Base-by-base conservation (phyloP, 2,329 filamentous ascomycete species). In the Ceratocystis papillata region DNA sequence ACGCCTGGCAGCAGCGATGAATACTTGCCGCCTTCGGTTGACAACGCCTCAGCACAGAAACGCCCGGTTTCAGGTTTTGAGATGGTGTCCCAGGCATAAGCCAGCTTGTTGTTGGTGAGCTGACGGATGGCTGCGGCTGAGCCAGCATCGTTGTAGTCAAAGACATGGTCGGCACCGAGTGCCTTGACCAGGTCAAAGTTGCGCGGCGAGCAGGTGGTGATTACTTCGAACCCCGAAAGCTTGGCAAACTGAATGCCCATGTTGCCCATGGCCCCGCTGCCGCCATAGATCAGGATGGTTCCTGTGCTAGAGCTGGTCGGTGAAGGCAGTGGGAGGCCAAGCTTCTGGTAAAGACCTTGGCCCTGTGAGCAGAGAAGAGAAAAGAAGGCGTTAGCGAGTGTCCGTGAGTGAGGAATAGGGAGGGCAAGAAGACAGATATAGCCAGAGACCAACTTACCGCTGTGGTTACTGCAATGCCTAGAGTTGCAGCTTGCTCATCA, bases 261-360 rank as follows among this genome's bases (percentile, higher is more conserved):
- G 69, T 81, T 80, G 75, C 77, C 78, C n/a, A 80, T 81, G 25
- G 80, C 80, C 44, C 78, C 82, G 71, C 79, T 79, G n/a, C 75
- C 76, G 60, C 75, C 77, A 62, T 78, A 77, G 68, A 76, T 75
- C 55, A 78, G 72, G 65, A 80, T 71, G 44, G 57, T 67, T 30
- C 63, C 63, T 28, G 63, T 17, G 62, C 75, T 71, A 22, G 74
- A 73, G 41, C 73, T 73, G 45, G 72, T 63, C n/a, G 78, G 75
- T 20, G 60, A 63, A 3, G 83, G 83, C 6, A 82, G 73, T 0
- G 78, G 76, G 2, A 81, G 75, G 64, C 73, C 67, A 2, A 81
- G 75, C 28, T 72, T 70, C 68, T 79, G 76, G 73, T 81, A 81
- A n/a, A 82, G 75, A 2, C 74, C 76, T 73, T 81, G 79, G 65